Conservation (phyloP, 1,139 yeast species). For the Hemisphaericaspora xylofermentans region DNA sequence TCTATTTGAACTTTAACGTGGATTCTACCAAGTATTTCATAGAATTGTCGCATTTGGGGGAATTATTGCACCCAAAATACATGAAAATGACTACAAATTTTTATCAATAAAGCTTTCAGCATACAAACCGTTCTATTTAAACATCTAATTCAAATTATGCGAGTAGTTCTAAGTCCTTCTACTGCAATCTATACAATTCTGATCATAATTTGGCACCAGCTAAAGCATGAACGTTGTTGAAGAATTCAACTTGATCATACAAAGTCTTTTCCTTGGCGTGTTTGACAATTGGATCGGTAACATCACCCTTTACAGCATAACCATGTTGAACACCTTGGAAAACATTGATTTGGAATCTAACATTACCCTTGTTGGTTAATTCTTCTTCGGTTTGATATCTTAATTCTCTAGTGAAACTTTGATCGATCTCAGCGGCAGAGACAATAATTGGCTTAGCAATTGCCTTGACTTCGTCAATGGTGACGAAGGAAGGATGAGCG, state of each 20-base stretch:
- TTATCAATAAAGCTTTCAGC: too few relatives aligned
- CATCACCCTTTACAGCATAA: constrained; percentile 74
- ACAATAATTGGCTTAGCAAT: constrained; percentile 61
- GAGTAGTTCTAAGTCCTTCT: too few relatives aligned
- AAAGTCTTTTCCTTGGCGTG: constrained; percentile 74
- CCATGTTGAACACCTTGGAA: constrained; percentile 71
- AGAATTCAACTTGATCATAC: constrained; percentile 49
- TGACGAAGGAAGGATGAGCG: constrained; percentile 79
- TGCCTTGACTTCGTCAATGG: constrained; percentile 60
- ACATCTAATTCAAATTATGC: too few relatives aligned
- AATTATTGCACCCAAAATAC: too few relatives aligned
- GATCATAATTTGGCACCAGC: too few relatives aligned
- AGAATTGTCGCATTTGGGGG: too few relatives aligned
- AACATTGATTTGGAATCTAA: constrained; percentile 57
- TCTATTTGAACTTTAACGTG: too few relatives aligned
- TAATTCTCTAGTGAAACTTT: constrained; percentile 58
- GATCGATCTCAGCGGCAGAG: constrained; percentile 71
- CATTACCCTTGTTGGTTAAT: constrained; percentile 39
- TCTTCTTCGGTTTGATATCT: constrained; percentile 60
- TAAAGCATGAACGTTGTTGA: constrained; percentile 12
- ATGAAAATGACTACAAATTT: too few relatives aligned
- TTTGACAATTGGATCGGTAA: constrained; percentile 47
- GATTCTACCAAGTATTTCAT: too few relatives aligned
- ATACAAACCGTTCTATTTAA: too few relatives aligned
- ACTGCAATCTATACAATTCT: too few relatives aligned